Evolutionary conservation across 441 rosid genomes (phyloP).

Genomic region (Adansonia rubrostipa): DNA sequence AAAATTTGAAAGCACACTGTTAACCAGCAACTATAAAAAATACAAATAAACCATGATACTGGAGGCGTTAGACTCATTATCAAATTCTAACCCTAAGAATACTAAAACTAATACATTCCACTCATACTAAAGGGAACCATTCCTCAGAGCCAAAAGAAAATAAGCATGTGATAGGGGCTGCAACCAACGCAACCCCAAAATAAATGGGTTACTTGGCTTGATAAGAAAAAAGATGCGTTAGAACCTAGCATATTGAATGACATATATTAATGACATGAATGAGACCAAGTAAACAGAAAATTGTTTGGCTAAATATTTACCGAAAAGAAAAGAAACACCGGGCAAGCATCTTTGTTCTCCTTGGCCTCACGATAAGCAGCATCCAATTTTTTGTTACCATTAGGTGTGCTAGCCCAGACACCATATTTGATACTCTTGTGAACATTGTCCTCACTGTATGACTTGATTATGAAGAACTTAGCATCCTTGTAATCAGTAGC

Average conservation of each 20-base stretch:
- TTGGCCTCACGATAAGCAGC: conserved; percentile 62
- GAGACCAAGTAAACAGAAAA: background rate
- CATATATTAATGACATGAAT: background rate
- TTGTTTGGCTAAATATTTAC: conserved; percentile 34
- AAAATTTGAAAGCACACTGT: background rate
- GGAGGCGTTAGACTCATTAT: background rate
- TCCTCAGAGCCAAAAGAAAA: background rate
- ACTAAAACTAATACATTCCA: background rate
- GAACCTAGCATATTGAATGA: background rate
- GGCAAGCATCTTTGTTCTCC: conserved; percentile 56
- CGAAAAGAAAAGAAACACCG: conserved; percentile 63
- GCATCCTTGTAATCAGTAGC: conserved; percentile 50
- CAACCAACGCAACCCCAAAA: background rate
- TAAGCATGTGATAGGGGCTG: background rate
- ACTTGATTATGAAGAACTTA: conserved; percentile 63
- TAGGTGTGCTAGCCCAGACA: conserved; percentile 74
- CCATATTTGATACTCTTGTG: conserved; percentile 70
- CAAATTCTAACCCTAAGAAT: background rate
- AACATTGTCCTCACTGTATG: conserved; percentile 73
- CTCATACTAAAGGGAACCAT: background rate
- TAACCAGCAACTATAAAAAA: background rate
- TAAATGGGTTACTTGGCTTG: background rate
- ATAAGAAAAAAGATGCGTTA: conserved; percentile 1
- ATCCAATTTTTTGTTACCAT: conserved; percentile 67
- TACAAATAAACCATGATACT: background rate